These are phyloP conservation scores for Hyaloscypha hepaticicola DNA, from an alignment of 495 filamentous ascomycete species.

Conservation along the genomic window DNA sequence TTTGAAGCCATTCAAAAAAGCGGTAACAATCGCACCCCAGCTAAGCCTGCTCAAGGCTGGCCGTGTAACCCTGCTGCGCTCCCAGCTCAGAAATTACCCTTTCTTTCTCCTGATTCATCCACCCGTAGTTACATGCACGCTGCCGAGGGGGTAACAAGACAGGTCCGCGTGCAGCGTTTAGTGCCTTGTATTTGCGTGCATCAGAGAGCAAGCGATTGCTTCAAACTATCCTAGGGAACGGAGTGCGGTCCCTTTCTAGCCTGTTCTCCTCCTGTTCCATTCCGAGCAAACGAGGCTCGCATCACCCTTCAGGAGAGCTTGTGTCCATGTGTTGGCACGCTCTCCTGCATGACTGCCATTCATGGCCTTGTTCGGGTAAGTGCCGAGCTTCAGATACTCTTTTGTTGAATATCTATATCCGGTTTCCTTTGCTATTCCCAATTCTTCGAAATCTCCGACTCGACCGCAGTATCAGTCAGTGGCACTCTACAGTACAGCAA, in stretches of 20 bases:
- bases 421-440: conserved; percentile 29
- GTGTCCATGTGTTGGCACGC: conserved; percentile 32
- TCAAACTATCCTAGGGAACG: conserved; percentile 12
- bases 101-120: conserved; percentile 14
- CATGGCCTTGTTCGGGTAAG: conserved; percentile 23
- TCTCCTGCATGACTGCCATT: conserved; percentile 26
- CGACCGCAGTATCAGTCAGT: conserved; percentile 13
- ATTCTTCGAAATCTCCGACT: conserved; percentile 25
- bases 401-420: conserved; percentile 31
- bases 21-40: not conserved
- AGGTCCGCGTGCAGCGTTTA: not conserved
- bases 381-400: conserved; percentile 8
- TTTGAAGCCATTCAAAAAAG: not conserved
- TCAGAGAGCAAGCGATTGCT: conserved; percentile 27
- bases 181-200: conserved; percentile 13
- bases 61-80: conserved; percentile 19
- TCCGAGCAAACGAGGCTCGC: conserved; percentile 31
- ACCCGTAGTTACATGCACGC: conserved; percentile 22
- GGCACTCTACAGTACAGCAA: conserved; percentile 28
- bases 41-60: conserved; percentile 29
- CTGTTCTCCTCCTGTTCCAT: conserved; percentile 17
- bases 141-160: conserved; percentile 13
- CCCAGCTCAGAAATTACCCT: conserved; percentile 1
- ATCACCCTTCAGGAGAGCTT: conserved; percentile 30
- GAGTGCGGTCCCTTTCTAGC: not conserved